phyloP scores from a whole-genome alignment of 768 basidiomycete species.

The Omphalotus guepiniiformis region DNA sequence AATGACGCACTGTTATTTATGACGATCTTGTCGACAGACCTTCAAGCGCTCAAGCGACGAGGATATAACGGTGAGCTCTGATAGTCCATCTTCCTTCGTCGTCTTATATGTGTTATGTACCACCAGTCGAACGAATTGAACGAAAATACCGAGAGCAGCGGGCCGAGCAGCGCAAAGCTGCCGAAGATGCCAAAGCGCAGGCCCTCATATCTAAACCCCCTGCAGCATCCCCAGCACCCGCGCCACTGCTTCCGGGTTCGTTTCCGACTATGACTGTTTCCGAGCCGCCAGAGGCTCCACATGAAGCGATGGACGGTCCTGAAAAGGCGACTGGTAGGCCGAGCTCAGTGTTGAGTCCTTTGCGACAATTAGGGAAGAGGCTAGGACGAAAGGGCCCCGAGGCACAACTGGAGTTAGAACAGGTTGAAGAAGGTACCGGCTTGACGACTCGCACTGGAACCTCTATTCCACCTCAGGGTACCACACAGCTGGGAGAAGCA shows the following conservation, averaged over 20 bases:
- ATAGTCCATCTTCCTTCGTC: background rate
- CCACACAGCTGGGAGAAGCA: too few species aligned
- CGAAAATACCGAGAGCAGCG: constrained; percentile 71
- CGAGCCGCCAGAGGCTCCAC: background rate
- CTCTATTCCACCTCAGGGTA: too few species aligned
- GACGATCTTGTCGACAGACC: constrained; percentile 90
- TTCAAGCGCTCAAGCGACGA: constrained; percentile 73
- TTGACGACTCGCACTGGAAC: background rate
- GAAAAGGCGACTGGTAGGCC: constrained; percentile 1
- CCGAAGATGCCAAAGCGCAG: constrained; percentile 42
- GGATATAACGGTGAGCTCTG: constrained; percentile 77
- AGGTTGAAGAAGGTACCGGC: too few species aligned
- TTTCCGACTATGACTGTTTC: constrained; percentile 3
- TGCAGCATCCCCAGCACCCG: constrained; percentile 7
- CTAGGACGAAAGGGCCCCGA: background rate
- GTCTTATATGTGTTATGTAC: too few species aligned
- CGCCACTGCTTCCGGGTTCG: constrained; percentile 8
- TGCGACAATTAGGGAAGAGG: background rate
- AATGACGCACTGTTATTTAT: constrained; percentile 89
- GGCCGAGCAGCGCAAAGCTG: constrained; percentile 33
- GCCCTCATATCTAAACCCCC: constrained; percentile 8
- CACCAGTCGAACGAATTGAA: constrained; percentile 82
- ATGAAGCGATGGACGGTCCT: background rate
- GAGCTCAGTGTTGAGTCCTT: constrained; percentile 1
- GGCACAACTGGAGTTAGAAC: background rate